Conservation (phyloP, 805 yeast species). For the Candida alai region DNA sequence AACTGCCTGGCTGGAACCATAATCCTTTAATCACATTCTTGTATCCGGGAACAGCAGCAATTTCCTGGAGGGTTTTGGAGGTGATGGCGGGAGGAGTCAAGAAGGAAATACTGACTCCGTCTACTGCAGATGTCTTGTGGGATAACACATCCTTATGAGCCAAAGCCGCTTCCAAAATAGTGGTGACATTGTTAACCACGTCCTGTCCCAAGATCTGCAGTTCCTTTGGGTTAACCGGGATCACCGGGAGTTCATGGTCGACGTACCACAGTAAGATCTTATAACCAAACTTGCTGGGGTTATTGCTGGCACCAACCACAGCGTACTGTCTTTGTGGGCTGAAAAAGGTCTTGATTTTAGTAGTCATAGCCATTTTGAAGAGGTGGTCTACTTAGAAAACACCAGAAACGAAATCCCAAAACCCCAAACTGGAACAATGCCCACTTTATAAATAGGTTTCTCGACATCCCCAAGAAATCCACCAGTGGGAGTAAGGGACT, state of each 20-base stretch:
- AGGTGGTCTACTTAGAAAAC: too few relatives aligned
- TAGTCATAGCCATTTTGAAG: conserved; percentile 35
- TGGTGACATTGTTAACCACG: conserved; percentile 31
- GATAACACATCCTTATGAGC: conserved; percentile 16
- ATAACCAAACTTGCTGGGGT: conserved; percentile 63
- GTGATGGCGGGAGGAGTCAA: conserved; percentile 74
- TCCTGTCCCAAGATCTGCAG: conserved; percentile 42
- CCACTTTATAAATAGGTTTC: too few relatives aligned
- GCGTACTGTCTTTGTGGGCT: conserved; percentile 50
- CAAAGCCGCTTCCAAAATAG: conserved; percentile 21
- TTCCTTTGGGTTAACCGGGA: conserved; percentile 62
- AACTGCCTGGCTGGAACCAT: conserved; percentile 87
- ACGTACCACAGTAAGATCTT: conserved; percentile 69
- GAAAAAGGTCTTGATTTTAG: conserved; percentile 44
- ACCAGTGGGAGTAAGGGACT: too few relatives aligned
- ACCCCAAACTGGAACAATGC: too few relatives aligned
- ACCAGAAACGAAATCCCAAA: too few relatives aligned
- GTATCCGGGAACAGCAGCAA: conserved; percentile 39
- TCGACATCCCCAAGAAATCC: too few relatives aligned
- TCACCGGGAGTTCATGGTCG: conserved; percentile 50
- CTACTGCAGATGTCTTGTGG: conserved; percentile 26
- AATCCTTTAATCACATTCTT: conserved; percentile 45
- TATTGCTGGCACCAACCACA: conserved; percentile 70
- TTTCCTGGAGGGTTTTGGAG: conserved; percentile 26
- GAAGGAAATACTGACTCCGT: conserved; percentile 58